Base-by-base conservation (phyloP, 148 eudicot genomes). In the Fagopyrum esculentum region DNA sequence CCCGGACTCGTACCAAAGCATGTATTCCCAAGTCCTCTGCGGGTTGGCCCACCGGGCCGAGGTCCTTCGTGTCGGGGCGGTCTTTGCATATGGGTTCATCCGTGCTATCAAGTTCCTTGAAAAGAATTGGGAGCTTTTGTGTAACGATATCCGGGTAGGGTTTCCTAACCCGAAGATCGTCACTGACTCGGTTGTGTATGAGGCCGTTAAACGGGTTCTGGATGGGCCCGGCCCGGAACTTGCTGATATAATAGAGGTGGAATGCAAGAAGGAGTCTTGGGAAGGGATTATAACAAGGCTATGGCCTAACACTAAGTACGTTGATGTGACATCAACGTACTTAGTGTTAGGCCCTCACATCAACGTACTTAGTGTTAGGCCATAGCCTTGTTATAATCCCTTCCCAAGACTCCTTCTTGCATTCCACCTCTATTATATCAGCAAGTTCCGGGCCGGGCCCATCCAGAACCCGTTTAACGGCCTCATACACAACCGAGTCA, bases 21-120 rank as follows among this genome's bases (percentile, higher is more conserved):
- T 84, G 89, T 84, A 86, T 76, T 82, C 89, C n/a, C 89, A 86
- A 73, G 76, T 84, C 78, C 85, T 85, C 8, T 85, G 85, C 29
- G 87, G 87, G 11, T 81, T 85, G 2, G 61, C 46, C 64, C 78
- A 80, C 4, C 71, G 68, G 68, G 74, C 74, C 8, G 75, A 85
- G 51, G 87, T 85, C 52, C 76, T 85, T 29, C 83, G 85, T 0
- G 82, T 82, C 26, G 87, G 87, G 44, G 80, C 83, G 0, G 78
- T 77, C 9, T 85, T 85, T 30, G 85, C 87, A 26, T 85, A 83
- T 0, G 85, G 85, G 1, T 73, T 85, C 68, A 74, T 85, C 43
- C 87, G 85, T 6, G 87, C 87, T 45, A 82, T 85, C 69, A 82
- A 81, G 71, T 85, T 85, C 80, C 72, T 85, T 2, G 82, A 80